These are phyloP conservation scores for Geotrichum australiense DNA, from an alignment of 1,139 yeast species.

Conservation along the genomic window DNA sequence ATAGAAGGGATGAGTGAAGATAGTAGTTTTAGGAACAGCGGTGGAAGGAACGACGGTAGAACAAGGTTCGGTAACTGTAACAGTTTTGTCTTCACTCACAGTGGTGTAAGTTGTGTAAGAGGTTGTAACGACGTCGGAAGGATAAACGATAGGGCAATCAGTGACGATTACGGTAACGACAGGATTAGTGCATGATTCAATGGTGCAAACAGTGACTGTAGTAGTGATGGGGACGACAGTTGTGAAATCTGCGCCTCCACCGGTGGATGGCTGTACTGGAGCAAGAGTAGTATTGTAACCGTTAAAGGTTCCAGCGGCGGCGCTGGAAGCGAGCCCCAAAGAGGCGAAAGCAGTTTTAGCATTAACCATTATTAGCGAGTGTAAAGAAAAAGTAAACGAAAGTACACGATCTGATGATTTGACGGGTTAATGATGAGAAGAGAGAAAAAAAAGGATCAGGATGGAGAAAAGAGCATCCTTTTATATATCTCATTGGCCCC, in stretches of 20 bases:
- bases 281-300: no score
- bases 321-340: no score
- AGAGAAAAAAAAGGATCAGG: no score
- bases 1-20: constrained; percentile 6
- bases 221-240: constrained; percentile 10
- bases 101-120: constrained; percentile 13
- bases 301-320: no score
- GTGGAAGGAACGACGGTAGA: constrained; percentile 11
- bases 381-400: no score
- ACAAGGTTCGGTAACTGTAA: constrained; percentile 17
- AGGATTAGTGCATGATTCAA: constrained; percentile 9
- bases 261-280: no score
- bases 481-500: no score
- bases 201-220: constrained; percentile 14
- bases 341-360: no score
- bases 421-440: no score
- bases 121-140: constrained; percentile 6
- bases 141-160: constrained; percentile 15
- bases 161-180: constrained; percentile 13
- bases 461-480: no score
- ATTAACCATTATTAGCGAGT: no score
- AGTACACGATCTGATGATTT: no score
- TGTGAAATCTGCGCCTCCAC: constrained; percentile 1
- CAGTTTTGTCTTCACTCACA: constrained; percentile 10
- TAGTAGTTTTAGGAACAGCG: constrained; percentile 7